Evolutionary conservation across 2,329 filamentous ascomycete genomes (phyloP), one percentile per base, ranked within the genome.

Genomic region (Colletotrichum orbiculare): DNA sequence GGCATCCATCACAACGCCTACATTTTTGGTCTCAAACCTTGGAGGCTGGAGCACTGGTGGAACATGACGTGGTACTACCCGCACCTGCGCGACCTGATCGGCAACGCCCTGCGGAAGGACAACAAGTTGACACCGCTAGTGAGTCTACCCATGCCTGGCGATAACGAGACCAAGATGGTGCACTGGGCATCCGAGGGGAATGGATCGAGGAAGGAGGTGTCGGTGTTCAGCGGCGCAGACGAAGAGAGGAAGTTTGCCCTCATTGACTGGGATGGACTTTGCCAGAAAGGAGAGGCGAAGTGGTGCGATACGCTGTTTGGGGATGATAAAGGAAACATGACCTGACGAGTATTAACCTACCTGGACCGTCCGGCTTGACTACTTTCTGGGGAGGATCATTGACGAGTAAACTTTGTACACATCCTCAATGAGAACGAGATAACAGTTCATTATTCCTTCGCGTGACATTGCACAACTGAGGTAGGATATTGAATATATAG

Each of bases 1-100:
- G 77, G 74, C 8, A 76, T 78, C 50, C 76, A 78, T 55, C 77
- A 78, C 62, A 76, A 78, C 68, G 75, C 75, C n/a, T 76, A 76
- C 69, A 62, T 74, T 35, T 63, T 70, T 11, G 72, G 72, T 6
- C 70, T 75, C 52, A 78, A 78, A 64, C 54, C 70, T 4, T 73
- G 67, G 59, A 70, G 76, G 5, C 57, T 78, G 4, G 70, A 70
- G 56, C 54, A 76, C 33, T 78, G 76, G 76, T 78, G 77, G 77
- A 67, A 67, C 56, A 72, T 68, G 58, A 78, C 73, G 72, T 78
- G 77, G 77, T 78, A 75, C 67, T 69, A 76, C 60, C 70, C 73
- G 0, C 69, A 70, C 10, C 69, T 78, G 25, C 73, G 77, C 12
- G 69, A 71, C 9, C 71, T 77, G 35, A 57, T 77, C 46, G 70